Percentiles rank a stretch among this genome's conserved stretches.
These are phyloP conservation scores for Saprolegnia parasitica DNA, from an alignment of 352 stramenopile genomes.

Conservation along the genomic window DNA sequence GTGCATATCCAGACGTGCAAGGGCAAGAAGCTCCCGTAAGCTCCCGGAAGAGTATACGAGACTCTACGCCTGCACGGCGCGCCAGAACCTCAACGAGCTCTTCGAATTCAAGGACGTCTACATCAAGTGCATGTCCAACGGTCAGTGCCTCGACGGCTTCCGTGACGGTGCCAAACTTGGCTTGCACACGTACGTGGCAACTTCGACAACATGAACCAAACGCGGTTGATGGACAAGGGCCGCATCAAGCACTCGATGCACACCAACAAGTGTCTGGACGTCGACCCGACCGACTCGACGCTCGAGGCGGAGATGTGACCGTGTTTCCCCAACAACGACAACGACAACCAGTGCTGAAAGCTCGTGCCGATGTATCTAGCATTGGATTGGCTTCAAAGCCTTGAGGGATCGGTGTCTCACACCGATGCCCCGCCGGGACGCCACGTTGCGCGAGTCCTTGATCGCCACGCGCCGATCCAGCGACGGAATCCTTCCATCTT, in stretches of 20 bases:
- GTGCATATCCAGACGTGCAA: slow-evolving; percentile 1
- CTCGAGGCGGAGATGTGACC: neutral
- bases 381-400: no score
- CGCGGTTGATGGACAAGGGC: slow-evolving; percentile 46
- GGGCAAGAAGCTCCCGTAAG: neutral
- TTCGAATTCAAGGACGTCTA: neutral
- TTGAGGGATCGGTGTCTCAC: no score
- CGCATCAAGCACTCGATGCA: slow-evolving; percentile 44
- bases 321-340: neutral
- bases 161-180: neutral
- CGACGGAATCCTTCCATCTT: no score
- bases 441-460: no score
- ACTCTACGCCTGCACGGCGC: neutral
- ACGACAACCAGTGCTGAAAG: slow-evolving; percentile 18
- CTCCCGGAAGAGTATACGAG: neutral
- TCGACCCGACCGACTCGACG: slow-evolving; percentile 31
- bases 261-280: slow-evolving; percentile 50
- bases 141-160: slow-evolving; percentile 35
- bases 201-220: slow-evolving; percentile 54
- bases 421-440: no score
- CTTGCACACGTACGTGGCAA: slow-evolving; percentile 54
- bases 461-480: no score
- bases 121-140: slow-evolving; percentile 16
- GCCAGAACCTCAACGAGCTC: neutral
- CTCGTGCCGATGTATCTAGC: neutral